phyloP scores from a whole-genome alignment of 164 flowering plant genomes.

The Piper longum region DNA sequence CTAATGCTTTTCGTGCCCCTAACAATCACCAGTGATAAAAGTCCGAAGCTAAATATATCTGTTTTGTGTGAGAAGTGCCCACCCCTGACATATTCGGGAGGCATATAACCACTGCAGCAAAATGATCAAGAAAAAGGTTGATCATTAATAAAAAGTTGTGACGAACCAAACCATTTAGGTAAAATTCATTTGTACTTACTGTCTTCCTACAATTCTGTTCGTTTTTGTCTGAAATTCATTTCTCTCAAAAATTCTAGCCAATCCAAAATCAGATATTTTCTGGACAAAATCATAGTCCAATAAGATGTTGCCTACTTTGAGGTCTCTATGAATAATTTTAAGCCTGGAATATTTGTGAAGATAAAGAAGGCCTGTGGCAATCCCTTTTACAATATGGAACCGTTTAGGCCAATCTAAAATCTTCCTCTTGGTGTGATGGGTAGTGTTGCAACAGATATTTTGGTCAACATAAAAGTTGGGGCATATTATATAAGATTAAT shows the following conservation, averaged over 20 bases:
- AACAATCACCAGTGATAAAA: constrained; percentile 30
- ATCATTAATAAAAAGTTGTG: too few relatives aligned
- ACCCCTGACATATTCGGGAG: constrained; percentile 2
- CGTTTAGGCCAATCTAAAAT: constrained; percentile 16
- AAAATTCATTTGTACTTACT: neutral
- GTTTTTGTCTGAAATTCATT: constrained; percentile 6
- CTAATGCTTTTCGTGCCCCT: constrained; percentile 27
- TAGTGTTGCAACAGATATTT: neutral
- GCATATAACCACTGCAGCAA: constrained; percentile 3
- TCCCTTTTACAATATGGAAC: constrained; percentile 19
- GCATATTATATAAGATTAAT: too few relatives aligned
- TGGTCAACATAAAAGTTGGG: neutral
- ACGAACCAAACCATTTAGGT: too few relatives aligned
- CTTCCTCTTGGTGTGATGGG: neutral
- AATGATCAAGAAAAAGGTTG: too few relatives aligned
- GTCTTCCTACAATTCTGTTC: constrained; percentile 2
- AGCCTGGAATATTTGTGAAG: constrained; percentile 8
- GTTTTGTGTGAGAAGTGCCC: constrained; percentile 8
- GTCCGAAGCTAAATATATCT: constrained; percentile 33
- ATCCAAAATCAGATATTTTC: constrained; percentile 8
- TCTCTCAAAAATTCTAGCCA: constrained; percentile 8
- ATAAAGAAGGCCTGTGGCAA: constrained; percentile 27
- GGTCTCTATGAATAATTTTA: constrained; percentile 8
- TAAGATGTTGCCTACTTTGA: constrained; percentile 9
- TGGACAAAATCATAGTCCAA: constrained; percentile 2